Conservation (phyloP, 2,329 filamentous ascomycete genomes). For the Aspergillus ochraceus region DNA sequence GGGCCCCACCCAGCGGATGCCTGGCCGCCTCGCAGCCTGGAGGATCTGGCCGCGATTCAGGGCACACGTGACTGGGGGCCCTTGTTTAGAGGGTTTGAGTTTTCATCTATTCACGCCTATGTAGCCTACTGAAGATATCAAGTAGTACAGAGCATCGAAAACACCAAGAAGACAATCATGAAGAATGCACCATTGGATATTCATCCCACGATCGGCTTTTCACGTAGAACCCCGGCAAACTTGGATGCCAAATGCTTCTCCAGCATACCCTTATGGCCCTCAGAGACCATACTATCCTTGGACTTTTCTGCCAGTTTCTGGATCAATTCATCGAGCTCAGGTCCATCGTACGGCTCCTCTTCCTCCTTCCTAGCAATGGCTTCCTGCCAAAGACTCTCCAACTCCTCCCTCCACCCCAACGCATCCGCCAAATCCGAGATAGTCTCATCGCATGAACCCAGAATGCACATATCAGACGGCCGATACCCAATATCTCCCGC, state of each 20-base stretch:
- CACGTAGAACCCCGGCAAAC: conserved; percentile 8
- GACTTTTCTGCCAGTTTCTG: conserved; percentile 51
- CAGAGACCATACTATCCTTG: conserved; percentile 45
- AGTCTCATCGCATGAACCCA: conserved; percentile 75
- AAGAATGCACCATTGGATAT: not conserved
- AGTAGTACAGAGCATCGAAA: too few relatives aligned
- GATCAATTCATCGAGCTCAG: conserved; percentile 52
- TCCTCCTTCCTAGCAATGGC: conserved; percentile 58
- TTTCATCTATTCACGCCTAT: not conserved
- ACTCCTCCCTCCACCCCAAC: conserved; percentile 76
- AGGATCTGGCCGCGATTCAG: not conserved
- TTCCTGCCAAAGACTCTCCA: conserved; percentile 69
- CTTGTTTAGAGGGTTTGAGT: not conserved
- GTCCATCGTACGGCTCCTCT: conserved; percentile 40
- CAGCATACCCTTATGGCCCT: conserved; percentile 39
- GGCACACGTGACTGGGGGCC: too few relatives aligned
- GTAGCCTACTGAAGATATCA: not conserved
- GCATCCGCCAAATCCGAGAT: conserved; percentile 70
- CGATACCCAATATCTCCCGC: conserved; percentile 73
- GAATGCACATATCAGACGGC: conserved; percentile 71
- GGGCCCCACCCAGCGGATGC: not conserved
- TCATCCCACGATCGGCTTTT: not conserved
- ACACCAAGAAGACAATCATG: too few relatives aligned
- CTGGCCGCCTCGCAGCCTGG: not conserved
- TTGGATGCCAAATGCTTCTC: conserved; percentile 27